These are phyloP conservation scores for Chaetomium tenue DNA, from an alignment of 495 filamentous ascomycete species.

Conservation along the genomic window DNA sequence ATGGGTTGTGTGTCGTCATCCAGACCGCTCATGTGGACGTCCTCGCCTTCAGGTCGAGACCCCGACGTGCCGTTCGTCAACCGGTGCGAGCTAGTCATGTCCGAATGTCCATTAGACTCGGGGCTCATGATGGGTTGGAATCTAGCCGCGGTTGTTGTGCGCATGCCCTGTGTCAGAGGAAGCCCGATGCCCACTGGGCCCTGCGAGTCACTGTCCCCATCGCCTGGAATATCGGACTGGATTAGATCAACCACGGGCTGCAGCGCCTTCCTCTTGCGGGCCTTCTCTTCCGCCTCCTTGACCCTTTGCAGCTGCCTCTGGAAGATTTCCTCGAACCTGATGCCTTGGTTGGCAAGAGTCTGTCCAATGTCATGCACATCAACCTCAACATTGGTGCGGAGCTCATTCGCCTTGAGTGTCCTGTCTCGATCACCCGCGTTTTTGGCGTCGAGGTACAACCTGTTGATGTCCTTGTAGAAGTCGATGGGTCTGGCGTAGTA, in stretches of 20 bases:
- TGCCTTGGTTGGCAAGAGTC: conserved; percentile 48
- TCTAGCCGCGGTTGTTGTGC: conserved; percentile 44
- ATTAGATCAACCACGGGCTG: conserved; percentile 41
- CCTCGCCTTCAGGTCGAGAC: conserved; percentile 52
- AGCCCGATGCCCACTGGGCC: conserved; percentile 64
- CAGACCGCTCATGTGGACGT: conserved; percentile 57
- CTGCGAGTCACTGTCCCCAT: conserved; percentile 39
- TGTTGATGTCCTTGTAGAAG: conserved; percentile 81
- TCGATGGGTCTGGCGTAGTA: conserved; percentile 88
- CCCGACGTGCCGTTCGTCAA: conserved; percentile 68
- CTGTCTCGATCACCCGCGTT: conserved; percentile 72
- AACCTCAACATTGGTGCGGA: conserved; percentile 86
- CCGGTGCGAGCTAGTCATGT: conserved; percentile 45
- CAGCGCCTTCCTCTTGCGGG: conserved; percentile 53
- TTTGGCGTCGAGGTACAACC: conserved; percentile 77
- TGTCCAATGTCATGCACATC: conserved; percentile 71
- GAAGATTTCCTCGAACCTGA: conserved; percentile 58
- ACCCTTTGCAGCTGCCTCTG: conserved; percentile 68
- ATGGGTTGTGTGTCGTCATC: conserved; percentile 54
- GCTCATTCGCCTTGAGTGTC: conserved; percentile 80
- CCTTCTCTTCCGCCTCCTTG: conserved; percentile 62
- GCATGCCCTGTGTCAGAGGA: conserved; percentile 48
- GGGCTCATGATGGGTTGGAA: conserved; percentile 51
- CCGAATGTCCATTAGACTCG: conserved; percentile 50
- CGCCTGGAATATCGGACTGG: conserved; percentile 37